Conservation (phyloP, 805 yeast genomes). For the Cyberlindnera xishuangbannaensis region DNA sequence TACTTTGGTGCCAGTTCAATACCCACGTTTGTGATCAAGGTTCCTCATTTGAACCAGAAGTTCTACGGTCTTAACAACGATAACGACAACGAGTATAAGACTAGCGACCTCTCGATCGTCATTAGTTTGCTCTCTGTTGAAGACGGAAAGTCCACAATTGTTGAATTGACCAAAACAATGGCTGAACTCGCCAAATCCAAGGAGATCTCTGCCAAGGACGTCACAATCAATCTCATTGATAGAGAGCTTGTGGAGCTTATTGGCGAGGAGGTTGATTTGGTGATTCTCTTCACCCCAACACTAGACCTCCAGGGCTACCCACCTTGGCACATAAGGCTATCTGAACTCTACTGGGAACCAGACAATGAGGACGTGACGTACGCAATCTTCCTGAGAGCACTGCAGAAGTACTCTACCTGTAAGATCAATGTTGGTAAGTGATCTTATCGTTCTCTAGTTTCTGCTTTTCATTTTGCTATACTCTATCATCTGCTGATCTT, state of each 20-base stretch:
- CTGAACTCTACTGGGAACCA: slow-evolving; percentile 87
- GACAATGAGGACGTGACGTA: slow-evolving; percentile 78
- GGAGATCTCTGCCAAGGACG: slow-evolving; percentile 57
- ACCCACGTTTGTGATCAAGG: slow-evolving; percentile 55
- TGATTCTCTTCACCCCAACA: slow-evolving; percentile 78
- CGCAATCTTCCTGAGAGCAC: slow-evolving; percentile 75
- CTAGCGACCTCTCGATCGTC: slow-evolving; percentile 44
- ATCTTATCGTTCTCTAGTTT: too few species aligned
- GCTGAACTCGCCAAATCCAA: slow-evolving; percentile 62
- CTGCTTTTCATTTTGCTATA: too few species aligned
- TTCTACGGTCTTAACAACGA: slow-evolving; percentile 35
- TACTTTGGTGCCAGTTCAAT: slow-evolving; percentile 70
- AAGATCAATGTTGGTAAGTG: slow-evolving; percentile 87
- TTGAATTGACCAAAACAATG: slow-evolving; percentile 81
- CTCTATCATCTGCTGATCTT: too few species aligned
- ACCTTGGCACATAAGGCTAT: slow-evolving; percentile 93
- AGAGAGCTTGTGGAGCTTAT: slow-evolving; percentile 68
- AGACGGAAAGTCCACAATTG: slow-evolving; percentile 89
- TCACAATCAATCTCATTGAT: slow-evolving; percentile 71
- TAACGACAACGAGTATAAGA: slow-evolving; percentile 29
- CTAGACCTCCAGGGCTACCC: slow-evolving; percentile 92
- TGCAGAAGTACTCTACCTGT: slow-evolving; percentile 69
- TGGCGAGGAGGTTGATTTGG: slow-evolving; percentile 88
- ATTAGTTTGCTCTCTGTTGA: slow-evolving; percentile 62
- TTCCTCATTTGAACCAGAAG: slow-evolving; percentile 60